A percentile compares a stretch with the other conserved stretches of the same genome.
phyloP scores from a whole-genome alignment of 192 early-diverging fungal genomes.

The Coemansia sp. region DNA sequence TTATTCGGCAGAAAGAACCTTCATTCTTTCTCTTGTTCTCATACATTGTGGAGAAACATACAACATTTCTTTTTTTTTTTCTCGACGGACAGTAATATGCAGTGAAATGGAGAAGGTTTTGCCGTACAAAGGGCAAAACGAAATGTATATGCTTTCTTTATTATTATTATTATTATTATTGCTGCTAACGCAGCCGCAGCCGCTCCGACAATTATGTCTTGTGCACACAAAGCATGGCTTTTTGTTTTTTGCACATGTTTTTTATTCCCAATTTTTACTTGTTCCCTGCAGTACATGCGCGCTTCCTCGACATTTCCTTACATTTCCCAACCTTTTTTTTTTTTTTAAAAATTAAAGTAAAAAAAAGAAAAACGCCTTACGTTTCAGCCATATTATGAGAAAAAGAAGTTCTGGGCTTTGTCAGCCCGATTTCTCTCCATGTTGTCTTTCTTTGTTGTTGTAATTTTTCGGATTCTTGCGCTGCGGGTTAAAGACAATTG shows the following conservation, averaged over 20 bases:
- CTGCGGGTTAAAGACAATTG: not conserved
- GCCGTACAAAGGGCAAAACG: not conserved
- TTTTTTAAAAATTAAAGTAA: not conserved
- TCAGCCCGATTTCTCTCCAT: not conserved
- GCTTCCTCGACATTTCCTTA: slow-evolving; percentile 3
- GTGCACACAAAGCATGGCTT: not conserved
- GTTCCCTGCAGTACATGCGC: slow-evolving; percentile 2
- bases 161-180: too few relatives aligned
- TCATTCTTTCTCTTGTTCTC: not conserved
- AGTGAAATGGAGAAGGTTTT: slow-evolving; percentile 5
- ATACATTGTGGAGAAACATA: slow-evolving; percentile 6
- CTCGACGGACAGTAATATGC: not conserved
- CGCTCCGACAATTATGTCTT: not conserved
- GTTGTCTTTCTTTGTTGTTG: not conserved
- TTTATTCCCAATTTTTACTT: not conserved
- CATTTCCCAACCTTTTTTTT: not conserved
- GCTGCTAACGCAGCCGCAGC: not conserved
- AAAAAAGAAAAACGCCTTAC: not conserved
- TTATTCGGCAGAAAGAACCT: not conserved
- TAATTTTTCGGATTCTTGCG: not conserved
- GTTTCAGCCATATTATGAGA: not conserved
- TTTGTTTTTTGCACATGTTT: too few relatives aligned
- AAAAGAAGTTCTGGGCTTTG: too few relatives aligned
- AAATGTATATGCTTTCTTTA: not conserved
- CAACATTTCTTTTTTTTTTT: not conserved